A percentile compares a stretch with the other conserved stretches of the same genome.
These are phyloP conservation scores for Penicillium lagena DNA, from an alignment of 495 filamentous ascomycete genomes.

Conservation along the genomic window DNA sequence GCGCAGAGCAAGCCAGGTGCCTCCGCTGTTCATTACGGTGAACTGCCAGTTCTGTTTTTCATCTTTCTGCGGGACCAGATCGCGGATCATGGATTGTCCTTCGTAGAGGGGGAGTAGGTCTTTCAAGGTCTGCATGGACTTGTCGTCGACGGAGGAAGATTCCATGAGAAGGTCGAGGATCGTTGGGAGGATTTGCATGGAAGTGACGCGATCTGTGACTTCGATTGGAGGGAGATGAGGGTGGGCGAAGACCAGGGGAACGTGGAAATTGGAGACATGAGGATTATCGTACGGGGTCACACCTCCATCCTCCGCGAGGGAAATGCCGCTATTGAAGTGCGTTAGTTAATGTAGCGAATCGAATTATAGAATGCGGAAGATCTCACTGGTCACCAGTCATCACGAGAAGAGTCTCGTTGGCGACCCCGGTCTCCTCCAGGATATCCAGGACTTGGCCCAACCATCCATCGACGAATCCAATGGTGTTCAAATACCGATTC, in stretches of 20 bases:
- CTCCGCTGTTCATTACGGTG: constrained; percentile 37
- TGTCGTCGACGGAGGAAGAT: constrained; percentile 24
- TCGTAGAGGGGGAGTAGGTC: constrained; percentile 36
- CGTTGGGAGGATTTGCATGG: constrained; percentile 33
- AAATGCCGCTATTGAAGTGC: constrained; percentile 14
- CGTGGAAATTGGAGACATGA: constrained; percentile 31
- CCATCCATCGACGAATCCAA: constrained; percentile 33
- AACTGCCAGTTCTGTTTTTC: constrained; percentile 31
- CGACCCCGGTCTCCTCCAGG: constrained; percentile 29
- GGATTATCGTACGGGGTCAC: constrained; percentile 33
- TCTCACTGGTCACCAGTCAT: constrained; percentile 39
- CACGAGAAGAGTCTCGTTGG: constrained; percentile 37
- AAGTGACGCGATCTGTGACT: constrained; percentile 25
- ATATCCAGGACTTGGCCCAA: constrained; percentile 25
- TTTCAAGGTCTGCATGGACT: constrained; percentile 15
- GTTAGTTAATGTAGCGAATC: background rate
- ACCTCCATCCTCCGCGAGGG: constrained; percentile 24
- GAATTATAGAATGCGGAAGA: background rate
- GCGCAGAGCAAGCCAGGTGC: constrained; percentile 25
- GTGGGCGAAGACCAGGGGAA: constrained; percentile 35
- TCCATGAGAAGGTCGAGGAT: constrained; percentile 34
- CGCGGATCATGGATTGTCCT: constrained; percentile 38
- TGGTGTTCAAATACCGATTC: constrained; percentile 34
- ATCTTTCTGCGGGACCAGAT: constrained; percentile 11
- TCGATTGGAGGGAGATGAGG: constrained; percentile 31